A percentile compares a stretch with the other conserved stretches of the same genome.
These are phyloP conservation scores for Alisma plantagoaquatica DNA, from an alignment of 106 monocot genomes.

Conservation along the genomic window DNA sequence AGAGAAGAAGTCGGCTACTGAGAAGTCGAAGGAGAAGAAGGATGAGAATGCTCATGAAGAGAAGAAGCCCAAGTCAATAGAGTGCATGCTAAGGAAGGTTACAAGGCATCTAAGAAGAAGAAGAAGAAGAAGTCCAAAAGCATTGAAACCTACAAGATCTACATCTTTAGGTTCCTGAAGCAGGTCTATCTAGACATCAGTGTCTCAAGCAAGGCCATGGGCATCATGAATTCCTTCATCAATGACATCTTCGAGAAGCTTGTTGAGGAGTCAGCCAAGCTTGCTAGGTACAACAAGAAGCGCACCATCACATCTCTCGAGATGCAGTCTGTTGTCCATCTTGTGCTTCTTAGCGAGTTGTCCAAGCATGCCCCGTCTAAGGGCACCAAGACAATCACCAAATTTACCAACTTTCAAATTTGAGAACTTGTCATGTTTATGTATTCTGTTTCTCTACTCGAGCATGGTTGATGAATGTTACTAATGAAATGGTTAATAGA, in stretches of 20 bases:
- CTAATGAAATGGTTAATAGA: too few relatives aligned
- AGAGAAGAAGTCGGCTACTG: too few relatives aligned
- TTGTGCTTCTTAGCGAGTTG: too few relatives aligned
- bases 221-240: constrained; percentile 83
- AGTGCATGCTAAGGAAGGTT: constrained; percentile 54
- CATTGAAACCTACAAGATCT: too few relatives aligned
- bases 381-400: too few relatives aligned
- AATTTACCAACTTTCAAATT: constrained; percentile 3
- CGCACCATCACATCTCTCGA: constrained; percentile 11
- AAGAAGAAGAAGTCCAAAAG: too few relatives aligned
- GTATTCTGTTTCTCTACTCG: too few relatives aligned
- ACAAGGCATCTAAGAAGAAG: too few relatives aligned
- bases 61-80: background rate
- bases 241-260: constrained; percentile 65
- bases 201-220: constrained; percentile 88
- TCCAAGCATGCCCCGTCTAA: constrained; percentile 30
- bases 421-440: constrained; percentile 54
- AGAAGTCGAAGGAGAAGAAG: too few relatives aligned
- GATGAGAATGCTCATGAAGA: background rate
- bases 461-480: too few relatives aligned
- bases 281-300: constrained; percentile 11
- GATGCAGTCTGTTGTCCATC: too few relatives aligned
- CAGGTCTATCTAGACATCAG: constrained; percentile 89
- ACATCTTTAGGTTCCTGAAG: too few relatives aligned
- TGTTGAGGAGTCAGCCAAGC: constrained; percentile 10